phyloP scores from a whole-genome alignment of 257 asterid species.

The Cinchona pubescens region DNA sequence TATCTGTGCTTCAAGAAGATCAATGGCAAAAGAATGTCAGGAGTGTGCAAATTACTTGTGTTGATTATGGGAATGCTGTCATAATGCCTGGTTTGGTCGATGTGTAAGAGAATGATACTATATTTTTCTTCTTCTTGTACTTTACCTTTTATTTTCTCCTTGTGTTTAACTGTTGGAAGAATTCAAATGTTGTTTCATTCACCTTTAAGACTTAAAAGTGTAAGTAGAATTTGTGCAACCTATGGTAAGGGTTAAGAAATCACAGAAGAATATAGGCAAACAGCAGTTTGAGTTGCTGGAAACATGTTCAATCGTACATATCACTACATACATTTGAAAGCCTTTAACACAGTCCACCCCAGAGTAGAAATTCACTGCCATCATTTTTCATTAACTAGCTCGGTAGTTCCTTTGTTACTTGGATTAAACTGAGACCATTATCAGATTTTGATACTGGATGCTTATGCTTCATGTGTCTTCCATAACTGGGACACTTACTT shows the following conservation, averaged over 20 bases:
- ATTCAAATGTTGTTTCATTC: not conserved
- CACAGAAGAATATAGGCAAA: not conserved
- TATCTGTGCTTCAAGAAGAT: slow-evolving; percentile 66
- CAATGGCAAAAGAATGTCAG: slow-evolving; percentile 47
- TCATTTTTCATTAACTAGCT: not conserved
- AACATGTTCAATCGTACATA: not conserved
- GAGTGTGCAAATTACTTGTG: slow-evolving; percentile 44
- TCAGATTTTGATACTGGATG: not conserved
- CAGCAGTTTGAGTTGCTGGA: not conserved
- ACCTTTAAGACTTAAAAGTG: not conserved
- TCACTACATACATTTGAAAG: not conserved
- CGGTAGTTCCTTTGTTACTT: not conserved
- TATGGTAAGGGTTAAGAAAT: not conserved
- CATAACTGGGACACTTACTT: not conserved
- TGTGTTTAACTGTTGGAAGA: not conserved
- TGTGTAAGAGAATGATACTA: slow-evolving; percentile 55
- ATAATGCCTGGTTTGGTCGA: slow-evolving; percentile 93
- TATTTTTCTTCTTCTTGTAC: not conserved
- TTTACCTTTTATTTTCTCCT: not conserved
- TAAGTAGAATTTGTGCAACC: not conserved
- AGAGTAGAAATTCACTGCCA: not conserved
- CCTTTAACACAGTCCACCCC: not conserved
- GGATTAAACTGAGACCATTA: not conserved
- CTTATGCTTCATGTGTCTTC: not conserved
- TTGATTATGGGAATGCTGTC: slow-evolving; percentile 76